Percentiles rank a stretch among this genome's conserved stretches.
These are phyloP conservation scores for Phytophthora rubi DNA, from an alignment of 352 stramenopile genomes.

Conservation along the genomic window DNA sequence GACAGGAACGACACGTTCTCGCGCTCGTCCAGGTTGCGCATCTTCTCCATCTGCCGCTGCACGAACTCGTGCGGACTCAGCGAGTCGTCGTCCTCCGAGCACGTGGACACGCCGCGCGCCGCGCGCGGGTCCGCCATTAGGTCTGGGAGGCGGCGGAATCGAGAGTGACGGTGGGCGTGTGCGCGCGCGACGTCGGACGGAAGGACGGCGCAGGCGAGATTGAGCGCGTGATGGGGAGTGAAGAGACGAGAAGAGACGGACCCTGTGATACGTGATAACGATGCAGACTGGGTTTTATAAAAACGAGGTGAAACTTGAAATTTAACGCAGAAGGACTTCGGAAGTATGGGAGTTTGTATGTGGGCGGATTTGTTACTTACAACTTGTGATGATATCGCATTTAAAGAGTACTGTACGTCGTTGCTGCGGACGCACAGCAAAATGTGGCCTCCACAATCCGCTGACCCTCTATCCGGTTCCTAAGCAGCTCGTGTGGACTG, in stretches of 20 bases:
- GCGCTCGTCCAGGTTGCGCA: slow-evolving; percentile 48
- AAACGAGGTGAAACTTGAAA: not conserved
- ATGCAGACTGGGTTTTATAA: not conserved
- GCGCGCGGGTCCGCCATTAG: slow-evolving; percentile 30
- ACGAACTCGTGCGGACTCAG: slow-evolving; percentile 59
- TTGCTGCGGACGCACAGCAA: not conserved
- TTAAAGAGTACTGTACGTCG: not conserved
- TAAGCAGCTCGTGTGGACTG: not conserved
- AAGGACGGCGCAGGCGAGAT: slow-evolving; percentile 30
- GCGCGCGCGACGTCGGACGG: slow-evolving; percentile 14
- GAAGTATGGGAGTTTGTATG: not conserved
- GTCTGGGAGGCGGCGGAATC: not conserved
- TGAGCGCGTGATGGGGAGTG: slow-evolving; percentile 24
- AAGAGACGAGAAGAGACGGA: not conserved
- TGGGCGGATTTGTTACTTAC: not conserved
- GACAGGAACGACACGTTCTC: slow-evolving; percentile 29
- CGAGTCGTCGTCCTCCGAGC: slow-evolving; percentile 58
- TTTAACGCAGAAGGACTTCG: not conserved
- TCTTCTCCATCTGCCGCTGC: slow-evolving; percentile 55
- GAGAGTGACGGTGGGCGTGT: slow-evolving; percentile 8
- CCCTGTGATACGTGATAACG: slow-evolving; percentile 16
- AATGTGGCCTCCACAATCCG: not conserved
- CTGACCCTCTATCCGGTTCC: slow-evolving; percentile 16
- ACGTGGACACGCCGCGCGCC: slow-evolving; percentile 34
- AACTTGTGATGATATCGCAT: not conserved